Evolutionary conservation across 2,329 filamentous ascomycete species (phyloP).

Genomic region (Fulvia fulva): DNA sequence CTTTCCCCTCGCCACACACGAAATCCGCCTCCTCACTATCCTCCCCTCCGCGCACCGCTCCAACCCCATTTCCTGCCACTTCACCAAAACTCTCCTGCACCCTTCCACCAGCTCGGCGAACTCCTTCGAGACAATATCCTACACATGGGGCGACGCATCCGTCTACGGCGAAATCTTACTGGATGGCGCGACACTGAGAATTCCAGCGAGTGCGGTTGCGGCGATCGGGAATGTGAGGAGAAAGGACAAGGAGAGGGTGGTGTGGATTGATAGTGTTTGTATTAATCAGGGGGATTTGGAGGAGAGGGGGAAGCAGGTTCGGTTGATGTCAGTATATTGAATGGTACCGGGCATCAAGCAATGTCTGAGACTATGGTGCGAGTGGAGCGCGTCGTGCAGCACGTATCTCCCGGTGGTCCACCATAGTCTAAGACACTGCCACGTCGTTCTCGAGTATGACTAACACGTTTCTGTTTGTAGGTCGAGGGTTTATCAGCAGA

Average conservation of each 20-base stretch:
- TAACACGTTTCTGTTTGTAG: too few relatives aligned
- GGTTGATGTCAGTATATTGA: not conserved
- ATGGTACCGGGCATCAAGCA: too few relatives aligned
- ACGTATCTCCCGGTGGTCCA: too few relatives aligned
- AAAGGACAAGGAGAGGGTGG: not conserved
- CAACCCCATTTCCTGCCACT: not conserved
- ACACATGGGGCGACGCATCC: not conserved
- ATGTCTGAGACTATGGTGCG: too few relatives aligned
- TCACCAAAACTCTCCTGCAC: not conserved
- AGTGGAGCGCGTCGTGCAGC: too few relatives aligned
- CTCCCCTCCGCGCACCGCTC: not conserved
- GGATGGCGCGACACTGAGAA: not conserved
- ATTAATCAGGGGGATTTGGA: conserved; percentile 1
- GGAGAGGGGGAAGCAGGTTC: not conserved
- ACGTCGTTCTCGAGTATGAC: too few relatives aligned
- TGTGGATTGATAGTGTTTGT: conserved; percentile 3
- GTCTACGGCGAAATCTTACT: not conserved
- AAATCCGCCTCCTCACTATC: not conserved
- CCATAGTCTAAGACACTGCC: too few relatives aligned
- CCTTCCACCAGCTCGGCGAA: not conserved
- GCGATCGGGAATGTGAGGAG: not conserved
- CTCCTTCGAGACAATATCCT: not conserved
- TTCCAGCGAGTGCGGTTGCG: not conserved
- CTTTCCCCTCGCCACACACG: not conserved
- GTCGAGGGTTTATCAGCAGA: not conserved